Base-by-base conservation (phyloP, 345 rosid genomes). In the Eucalyptus microcorys region DNA sequence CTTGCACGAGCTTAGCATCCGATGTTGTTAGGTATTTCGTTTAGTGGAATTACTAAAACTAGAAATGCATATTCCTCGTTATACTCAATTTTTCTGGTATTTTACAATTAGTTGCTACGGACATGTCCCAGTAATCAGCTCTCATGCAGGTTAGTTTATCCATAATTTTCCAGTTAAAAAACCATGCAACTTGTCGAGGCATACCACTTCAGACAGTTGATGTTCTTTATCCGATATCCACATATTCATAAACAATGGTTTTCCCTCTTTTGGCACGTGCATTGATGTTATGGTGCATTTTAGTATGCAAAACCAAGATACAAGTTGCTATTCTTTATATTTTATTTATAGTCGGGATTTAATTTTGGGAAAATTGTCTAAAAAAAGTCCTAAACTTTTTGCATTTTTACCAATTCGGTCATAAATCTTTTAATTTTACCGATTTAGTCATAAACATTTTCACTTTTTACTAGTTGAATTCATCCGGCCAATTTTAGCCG, bases 401-500 rank as follows among this genome's bases (percentile, higher is more conserved):
- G 10, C 9, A 52, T 4, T 52, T 17, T 52, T 52, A 4, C 1
- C 55, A 52, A 52, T 52, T 17, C 1, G 7, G 0, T 17, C 2
- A 52, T 52, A 52, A 52, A 52, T 0, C 1, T 52, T 52, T 52
- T 2, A 52, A 52, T 19, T 19, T 50, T 50, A 50, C 53, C 8
- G 16, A 50, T 50, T 16, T 16, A 16, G 3, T 50, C 53, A 0
- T 50, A 50, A 50, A 16, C 3, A 2, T 50, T 16, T 50, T 50
- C 17, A 50, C 0, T 50, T 50, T 19, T 50, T 50, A 3, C 53
- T 50, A 50, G 16, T 50, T 50, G 8, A 50, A 3, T 50, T 50
- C 8, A 50, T 16, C 1, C 7, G 3, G 8, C 8, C 53, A 16
- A 50, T 16, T 50, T 50, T 50, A 1, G 8, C 1, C 0, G 8